A percentile compares a stretch with the other conserved stretches of the same genome.
These are phyloP conservation scores for Tothia fuscella DNA, from an alignment of 2,329 filamentous ascomycete species.

Conservation along the genomic window DNA sequence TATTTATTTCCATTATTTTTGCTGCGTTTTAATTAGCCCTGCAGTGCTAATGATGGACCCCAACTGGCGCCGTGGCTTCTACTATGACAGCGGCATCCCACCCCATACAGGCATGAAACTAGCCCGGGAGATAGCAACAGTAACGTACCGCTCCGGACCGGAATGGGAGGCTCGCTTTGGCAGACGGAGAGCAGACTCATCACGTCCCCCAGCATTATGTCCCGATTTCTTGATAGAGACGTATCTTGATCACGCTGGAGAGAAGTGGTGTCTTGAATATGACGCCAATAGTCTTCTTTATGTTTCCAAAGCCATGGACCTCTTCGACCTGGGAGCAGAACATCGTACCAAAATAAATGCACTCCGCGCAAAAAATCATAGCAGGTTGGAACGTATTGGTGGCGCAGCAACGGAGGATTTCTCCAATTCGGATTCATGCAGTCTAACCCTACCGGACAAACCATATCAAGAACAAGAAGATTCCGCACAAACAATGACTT, in stretches of 20 bases:
- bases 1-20: not conserved
- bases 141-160: constrained; percentile 90
- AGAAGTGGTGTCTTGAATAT: constrained; percentile 96
- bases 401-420: constrained; percentile 21
- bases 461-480: constrained; percentile 82
- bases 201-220: constrained; percentile 82
- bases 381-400: constrained; percentile 40
- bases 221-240: constrained; percentile 97
- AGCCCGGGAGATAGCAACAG: constrained; percentile 90
- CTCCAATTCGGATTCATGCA: constrained; percentile 43
- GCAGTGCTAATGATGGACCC: constrained; percentile 94
- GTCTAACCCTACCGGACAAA: constrained; percentile 65
- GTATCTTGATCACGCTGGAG: constrained; percentile 92
- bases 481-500: constrained; percentile 4
- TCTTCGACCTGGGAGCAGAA: constrained; percentile 76
- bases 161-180: constrained; percentile 97
- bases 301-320: constrained; percentile 96
- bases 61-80: constrained; percentile 91
- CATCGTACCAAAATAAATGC: constrained; percentile 52
- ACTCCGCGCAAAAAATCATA: constrained; percentile 50
- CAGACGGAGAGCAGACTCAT: constrained; percentile 70
- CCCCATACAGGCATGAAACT: constrained; percentile 97
- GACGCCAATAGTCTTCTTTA: constrained; percentile 93
- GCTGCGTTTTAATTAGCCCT: not conserved
- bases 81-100: constrained; percentile 72